Evolutionary conservation across 768 basidiomycete species (phyloP).

Genomic region (Trichaptum fuscoviolaceum): DNA sequence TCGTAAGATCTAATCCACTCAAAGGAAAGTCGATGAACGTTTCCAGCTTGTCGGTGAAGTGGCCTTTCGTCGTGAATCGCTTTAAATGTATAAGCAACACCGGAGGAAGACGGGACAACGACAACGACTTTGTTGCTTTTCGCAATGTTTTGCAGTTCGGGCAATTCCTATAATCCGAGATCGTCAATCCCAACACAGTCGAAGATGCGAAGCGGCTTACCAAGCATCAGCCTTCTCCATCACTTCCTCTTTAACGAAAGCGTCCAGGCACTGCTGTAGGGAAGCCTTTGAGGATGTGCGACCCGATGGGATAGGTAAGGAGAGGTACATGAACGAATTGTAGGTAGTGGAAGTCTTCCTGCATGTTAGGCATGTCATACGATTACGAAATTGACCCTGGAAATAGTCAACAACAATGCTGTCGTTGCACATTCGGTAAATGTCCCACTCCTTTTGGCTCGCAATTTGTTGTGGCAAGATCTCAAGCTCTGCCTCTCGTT

Average conservation of each 20-base stretch:
- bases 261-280: slow-evolving; percentile 78
- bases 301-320: slow-evolving; percentile 77
- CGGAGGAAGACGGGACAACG: slow-evolving; percentile 88
- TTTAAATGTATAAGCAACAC: slow-evolving; percentile 90
- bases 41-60: slow-evolving; percentile 95
- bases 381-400: slow-evolving; percentile 94
- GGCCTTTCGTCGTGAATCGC: slow-evolving; percentile 85
- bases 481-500: slow-evolving; percentile 86
- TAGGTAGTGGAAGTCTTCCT: slow-evolving; percentile 96
- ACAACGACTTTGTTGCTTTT: slow-evolving; percentile 79
- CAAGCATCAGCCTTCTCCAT: slow-evolving; percentile 93
- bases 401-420: slow-evolving; percentile 95
- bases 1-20: slow-evolving; percentile 53
- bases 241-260: slow-evolving; percentile 86
- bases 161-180: slow-evolving; percentile 69
- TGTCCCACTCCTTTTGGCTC: slow-evolving; percentile 88
- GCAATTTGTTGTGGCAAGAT: slow-evolving; percentile 81
- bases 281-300: slow-evolving; percentile 55
- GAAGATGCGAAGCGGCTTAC: slow-evolving; percentile 36
- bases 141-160: slow-evolving; percentile 89
- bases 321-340: slow-evolving; percentile 93
- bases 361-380: slow-evolving; percentile 86
- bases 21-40: slow-evolving; percentile 90
- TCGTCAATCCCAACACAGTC: slow-evolving; percentile 3
- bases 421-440: slow-evolving; percentile 87